Evolutionary conservation across 768 basidiomycete species (phyloP).

Genomic region (Hydnomerulius pinastri): DNA sequence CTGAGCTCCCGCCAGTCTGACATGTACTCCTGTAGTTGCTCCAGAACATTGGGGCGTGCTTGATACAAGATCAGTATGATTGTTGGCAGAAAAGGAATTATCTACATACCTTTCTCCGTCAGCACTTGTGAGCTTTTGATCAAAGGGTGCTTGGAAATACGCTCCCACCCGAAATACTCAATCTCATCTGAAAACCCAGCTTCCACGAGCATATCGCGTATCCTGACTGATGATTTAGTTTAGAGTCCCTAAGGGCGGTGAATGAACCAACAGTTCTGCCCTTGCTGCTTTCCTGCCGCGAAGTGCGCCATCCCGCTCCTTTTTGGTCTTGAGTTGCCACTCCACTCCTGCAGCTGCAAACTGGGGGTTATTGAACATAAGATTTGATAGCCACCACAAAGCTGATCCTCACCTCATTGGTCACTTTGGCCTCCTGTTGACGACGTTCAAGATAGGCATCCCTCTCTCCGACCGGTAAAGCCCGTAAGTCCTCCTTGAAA

Average conservation of each 20-base stretch:
- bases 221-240: conserved; percentile 16
- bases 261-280: conserved; percentile 25
- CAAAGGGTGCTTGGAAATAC: conserved; percentile 29
- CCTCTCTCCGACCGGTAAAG: conserved; percentile 15
- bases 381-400: background rate
- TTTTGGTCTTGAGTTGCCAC: conserved; percentile 25
- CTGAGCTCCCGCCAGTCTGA: conserved; percentile 31
- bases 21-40: conserved; percentile 29
- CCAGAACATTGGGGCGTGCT: conserved; percentile 19
- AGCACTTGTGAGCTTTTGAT: conserved; percentile 27
- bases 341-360: conserved; percentile 27
- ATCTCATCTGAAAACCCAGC: conserved; percentile 29
- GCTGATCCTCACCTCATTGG: conserved; percentile 12
- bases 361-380: conserved; percentile 17
- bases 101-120: conserved; percentile 21
- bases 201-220: conserved; percentile 17
- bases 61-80: conserved; percentile 9
- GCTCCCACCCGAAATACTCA: conserved; percentile 32
- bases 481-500: conserved; percentile 15
- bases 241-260: background rate
- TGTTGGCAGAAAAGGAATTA: background rate
- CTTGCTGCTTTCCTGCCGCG: conserved; percentile 26
- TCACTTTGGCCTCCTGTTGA: conserved; percentile 8
- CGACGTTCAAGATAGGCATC: conserved; percentile 20
- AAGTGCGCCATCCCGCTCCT: conserved; percentile 17